Conservation (phyloP, 169 alveolate species). For the Plasmodium coatneyi region DNA sequence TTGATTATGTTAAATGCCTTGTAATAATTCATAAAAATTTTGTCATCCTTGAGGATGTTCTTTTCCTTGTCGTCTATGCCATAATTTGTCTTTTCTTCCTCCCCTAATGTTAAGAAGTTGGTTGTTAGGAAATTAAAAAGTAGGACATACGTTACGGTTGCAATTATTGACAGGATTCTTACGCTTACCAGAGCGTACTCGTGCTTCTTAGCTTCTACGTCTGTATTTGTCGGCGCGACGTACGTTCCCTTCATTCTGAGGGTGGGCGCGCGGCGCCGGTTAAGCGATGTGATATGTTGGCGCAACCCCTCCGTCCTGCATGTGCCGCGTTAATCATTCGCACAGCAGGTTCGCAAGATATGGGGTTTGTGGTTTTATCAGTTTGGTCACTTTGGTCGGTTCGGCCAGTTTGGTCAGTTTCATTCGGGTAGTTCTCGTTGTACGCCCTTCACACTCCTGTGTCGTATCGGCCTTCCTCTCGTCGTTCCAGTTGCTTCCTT, state of each 20-base stretch:
- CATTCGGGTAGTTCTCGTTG: background rate
- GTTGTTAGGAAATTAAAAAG: constrained; percentile 9
- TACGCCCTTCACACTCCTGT: background rate
- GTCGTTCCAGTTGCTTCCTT: background rate
- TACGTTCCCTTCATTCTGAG: constrained; percentile 8
- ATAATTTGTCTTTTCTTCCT: background rate
- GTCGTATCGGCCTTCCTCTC: background rate
- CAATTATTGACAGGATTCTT: constrained; percentile 10
- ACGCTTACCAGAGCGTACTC: constrained; percentile 1
- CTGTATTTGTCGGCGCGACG: background rate
- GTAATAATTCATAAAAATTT: constrained; percentile 44
- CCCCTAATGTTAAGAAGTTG: constrained; percentile 4
- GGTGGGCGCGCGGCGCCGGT: background rate
- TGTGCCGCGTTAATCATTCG: background rate
- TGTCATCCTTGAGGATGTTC: constrained; percentile 21
- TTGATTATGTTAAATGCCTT: constrained; percentile 42
- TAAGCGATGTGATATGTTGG: background rate
- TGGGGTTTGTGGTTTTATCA: background rate
- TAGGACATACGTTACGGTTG: constrained; percentile 19
- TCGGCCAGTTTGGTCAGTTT: background rate
- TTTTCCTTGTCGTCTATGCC: background rate
- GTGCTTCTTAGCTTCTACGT: background rate
- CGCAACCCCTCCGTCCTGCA: background rate
- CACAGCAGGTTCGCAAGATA: background rate
- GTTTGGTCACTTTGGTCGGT: background rate